These are phyloP conservation scores for Lathyrus tuberosus DNA, from an alignment of 306 rosid species.

Conservation along the genomic window DNA sequence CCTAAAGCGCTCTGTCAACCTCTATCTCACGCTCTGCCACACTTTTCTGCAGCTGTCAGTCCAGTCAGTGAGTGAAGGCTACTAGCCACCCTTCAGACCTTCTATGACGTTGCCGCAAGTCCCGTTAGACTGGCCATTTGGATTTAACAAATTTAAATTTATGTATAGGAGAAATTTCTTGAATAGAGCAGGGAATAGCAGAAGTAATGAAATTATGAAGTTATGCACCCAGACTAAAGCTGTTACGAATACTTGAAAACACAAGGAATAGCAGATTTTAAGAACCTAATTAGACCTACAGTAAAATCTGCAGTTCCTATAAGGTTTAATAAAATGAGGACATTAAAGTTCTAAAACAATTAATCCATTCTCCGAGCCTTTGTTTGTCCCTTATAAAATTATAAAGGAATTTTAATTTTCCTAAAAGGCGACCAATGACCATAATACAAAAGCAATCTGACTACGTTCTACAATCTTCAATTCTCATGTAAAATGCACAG, in stretches of 20 bases:
- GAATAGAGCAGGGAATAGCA: background rate
- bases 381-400: slow-evolving; percentile 15
- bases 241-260: background rate
- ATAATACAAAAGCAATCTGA: background rate
- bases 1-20: no score
- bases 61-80: no score
- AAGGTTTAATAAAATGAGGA: background rate
- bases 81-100: no score
- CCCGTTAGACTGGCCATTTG: background rate
- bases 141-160: slow-evolving; percentile 27
- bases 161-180: slow-evolving; percentile 10
- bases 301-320: slow-evolving; percentile 1
- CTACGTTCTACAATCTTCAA: slow-evolving; percentile 8
- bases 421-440: background rate
- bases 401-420: background rate
- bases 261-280: slow-evolving; percentile 12
- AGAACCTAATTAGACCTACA: slow-evolving; percentile 6
- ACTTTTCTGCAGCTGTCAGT: no score
- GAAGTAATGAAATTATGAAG: background rate
- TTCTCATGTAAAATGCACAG: slow-evolving; percentile 4
- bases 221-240: background rate
- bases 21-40: no score
- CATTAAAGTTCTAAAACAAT: slow-evolving; percentile 22
- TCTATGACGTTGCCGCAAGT: no score
- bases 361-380: slow-evolving; percentile 10